Percentiles rank a stretch among this genome's conserved stretches.
These are phyloP conservation scores for Dianthus caryophyllus DNA, from an alignment of 148 eudicot species.

Conservation along the genomic window DNA sequence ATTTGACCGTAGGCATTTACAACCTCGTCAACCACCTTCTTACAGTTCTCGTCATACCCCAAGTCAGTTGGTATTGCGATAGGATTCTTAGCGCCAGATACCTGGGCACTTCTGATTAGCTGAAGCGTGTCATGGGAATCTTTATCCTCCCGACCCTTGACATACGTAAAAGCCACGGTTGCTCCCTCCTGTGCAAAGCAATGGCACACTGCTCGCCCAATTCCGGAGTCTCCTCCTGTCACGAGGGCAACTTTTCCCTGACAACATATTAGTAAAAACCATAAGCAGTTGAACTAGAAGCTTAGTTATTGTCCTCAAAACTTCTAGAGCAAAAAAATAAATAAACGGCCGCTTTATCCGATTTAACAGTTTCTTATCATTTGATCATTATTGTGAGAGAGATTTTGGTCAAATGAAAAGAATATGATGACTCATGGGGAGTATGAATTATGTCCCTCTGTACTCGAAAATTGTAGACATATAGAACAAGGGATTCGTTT, in stretches of 20 bases:
- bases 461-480: too few species aligned
- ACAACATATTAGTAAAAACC: background rate
- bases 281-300: background rate
- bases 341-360: too few species aligned
- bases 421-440: too few species aligned
- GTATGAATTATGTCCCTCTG: too few species aligned
- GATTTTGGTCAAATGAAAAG: too few species aligned
- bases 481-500: background rate
- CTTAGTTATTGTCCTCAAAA: background rate
- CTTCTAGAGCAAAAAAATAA: too few species aligned
- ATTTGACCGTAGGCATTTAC: slow-evolving; percentile 55
- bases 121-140: slow-evolving; percentile 61
- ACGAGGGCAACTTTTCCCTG: slow-evolving; percentile 90
- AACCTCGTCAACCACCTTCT: slow-evolving; percentile 64
- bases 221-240: slow-evolving; percentile 93
- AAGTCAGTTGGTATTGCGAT: slow-evolving; percentile 60
- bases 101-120: slow-evolving; percentile 45
- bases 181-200: slow-evolving; percentile 77
- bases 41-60: slow-evolving; percentile 73
- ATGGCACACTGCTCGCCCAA: slow-evolving; percentile 71
- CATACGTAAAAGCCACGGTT: slow-evolving; percentile 78
- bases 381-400: too few species aligned
- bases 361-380: too few species aligned
- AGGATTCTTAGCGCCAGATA: slow-evolving; percentile 55
- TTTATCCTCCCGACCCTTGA: slow-evolving; percentile 68